Percentiles rank a stretch among this genome's conserved stretches.
Evolutionary conservation across 106 monocot genomes (phyloP).

Genomic region (Allium sativum): DNA sequence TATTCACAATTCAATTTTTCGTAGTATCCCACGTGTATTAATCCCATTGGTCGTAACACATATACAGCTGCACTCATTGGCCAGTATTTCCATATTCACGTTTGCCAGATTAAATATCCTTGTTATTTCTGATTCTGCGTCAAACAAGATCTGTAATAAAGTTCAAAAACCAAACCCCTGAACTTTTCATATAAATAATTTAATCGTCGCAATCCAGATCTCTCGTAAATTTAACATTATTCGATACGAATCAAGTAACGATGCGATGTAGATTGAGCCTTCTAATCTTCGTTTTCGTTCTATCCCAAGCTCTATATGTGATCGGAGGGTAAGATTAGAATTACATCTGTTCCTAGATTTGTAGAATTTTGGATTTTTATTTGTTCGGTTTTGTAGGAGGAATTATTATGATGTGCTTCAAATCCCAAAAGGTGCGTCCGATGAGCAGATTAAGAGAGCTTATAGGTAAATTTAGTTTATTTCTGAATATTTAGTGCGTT

Average conservation of each 20-base stretch:
- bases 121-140: neutral
- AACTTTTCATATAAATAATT: too few relatives aligned
- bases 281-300: slow-evolving; percentile 22
- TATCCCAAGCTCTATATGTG: slow-evolving; percentile 17
- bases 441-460: slow-evolving; percentile 92
- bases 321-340: slow-evolving; percentile 27
- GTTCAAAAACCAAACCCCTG: too few relatives aligned
- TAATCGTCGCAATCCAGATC: too few relatives aligned
- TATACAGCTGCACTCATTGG: neutral
- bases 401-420: slow-evolving; percentile 80
- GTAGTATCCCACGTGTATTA: neutral
- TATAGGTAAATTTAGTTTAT: slow-evolving; percentile 18
- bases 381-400: slow-evolving; percentile 40
- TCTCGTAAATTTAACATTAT: too few relatives aligned
- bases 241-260: slow-evolving; percentile 10
- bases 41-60: slow-evolving; percentile 1
- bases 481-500: too few relatives aligned
- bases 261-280: slow-evolving; percentile 21
- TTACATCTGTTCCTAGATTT: neutral
- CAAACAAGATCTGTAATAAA: neutral
- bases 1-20: too few relatives aligned
- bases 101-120: neutral
- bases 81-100: neutral
- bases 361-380: slow-evolving; percentile 2
- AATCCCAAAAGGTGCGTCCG: slow-evolving; percentile 72